Evolutionary conservation across 2,329 filamentous ascomycete species (phyloP), one percentile per base, ranked within the genome.

Genomic region (Coniella vitis): DNA sequence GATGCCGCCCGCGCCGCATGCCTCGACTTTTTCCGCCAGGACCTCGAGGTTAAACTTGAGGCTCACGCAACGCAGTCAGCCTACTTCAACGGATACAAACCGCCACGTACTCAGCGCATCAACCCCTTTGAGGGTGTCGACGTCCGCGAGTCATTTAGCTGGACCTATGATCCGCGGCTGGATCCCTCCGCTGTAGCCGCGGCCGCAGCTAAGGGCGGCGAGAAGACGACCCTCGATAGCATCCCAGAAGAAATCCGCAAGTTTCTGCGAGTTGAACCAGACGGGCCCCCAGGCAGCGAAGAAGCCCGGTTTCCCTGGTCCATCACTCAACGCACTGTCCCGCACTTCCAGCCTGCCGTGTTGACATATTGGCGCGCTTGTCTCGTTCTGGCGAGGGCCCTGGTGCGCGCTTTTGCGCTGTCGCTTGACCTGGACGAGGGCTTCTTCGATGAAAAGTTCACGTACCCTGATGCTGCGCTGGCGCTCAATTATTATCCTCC

Each of bases 401-500:
- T 83, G 29, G 69, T 77, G 2, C 65, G 67, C 4, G 63, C 71
- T 7, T 79, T 83, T 55, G 78, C 79, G 0, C 64, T 83, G 3
- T 72, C 72, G 4, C 65, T 83, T 2, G 69, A 70, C 10, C 63
- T 82, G 3, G 67, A 71, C 0, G 78, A 83, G 56, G 57, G 69
- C 31, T 74, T 75, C 47, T 81, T 82, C 57, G 77, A 81, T 52
- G 62, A 63, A 3, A 72, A 78, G 46, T 71, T 73, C 16, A 72
- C 68, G 0, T 71, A 75, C 54, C 79, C 79, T 0, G 77, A 69
- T 31, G 67, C 66, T 7, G 62, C 67, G 4, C 58, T 67, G 16
- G 68, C 64, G 3, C 58, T 73, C 39, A 72, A 72, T 52, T 69
- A 68, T 54, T 70, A 70, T 51, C 66, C 65, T 0, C 56, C 63